Evolutionary conservation across 352 stramenopile genomes (phyloP), one percentile per base, ranked within the genome.

Genomic region (Globisporangium ultimum): DNA sequence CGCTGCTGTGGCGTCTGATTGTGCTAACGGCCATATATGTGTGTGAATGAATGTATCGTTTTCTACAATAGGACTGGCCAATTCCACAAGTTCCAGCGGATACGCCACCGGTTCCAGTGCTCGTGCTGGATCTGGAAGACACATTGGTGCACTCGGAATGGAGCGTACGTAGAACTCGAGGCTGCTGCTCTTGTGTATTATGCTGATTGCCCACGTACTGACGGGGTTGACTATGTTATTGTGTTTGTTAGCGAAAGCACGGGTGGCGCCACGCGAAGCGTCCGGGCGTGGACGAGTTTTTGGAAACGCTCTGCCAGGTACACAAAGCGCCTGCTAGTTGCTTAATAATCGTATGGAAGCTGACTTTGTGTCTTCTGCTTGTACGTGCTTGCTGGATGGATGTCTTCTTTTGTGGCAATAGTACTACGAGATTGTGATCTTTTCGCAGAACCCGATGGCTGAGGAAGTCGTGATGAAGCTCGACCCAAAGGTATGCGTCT

Each of bases 351-450:
- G 28, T 36, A 36, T 36, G 3, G 28, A 11, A 36, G 28, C 28
- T 36, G 3, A 36, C 28, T 42, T 46, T 1, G 13, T 45, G 42
- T 48, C 24, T 22, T 20, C 48, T 1, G 48, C 14, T 57, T 53
- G 20, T 18, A 2, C 40, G 6, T 28, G 34, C 9, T 22, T 48
- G 2, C 34, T 17, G 7, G 0, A 48, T 17, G 15, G 38, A 12
- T 59, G 21, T 59, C 3, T 20, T 54, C 21, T 45, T 22, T 17
- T 63, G 17, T 28, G 38, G 41, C 17, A 9, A 22, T 15, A 88
- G 71, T 92, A 93, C 62, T 95, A 93, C 43, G 86, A 95, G 60
- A 93, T 93, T 53, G 86, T 95, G 0, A 86, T 95, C 49, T 95
- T 93, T 61, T 93, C 86, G 10, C 82, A 89, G 60, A 91, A 95